These are phyloP conservation scores for Galerina sulciceps DNA, from an alignment of 768 basidiomycete genomes.

Conservation along the genomic window DNA sequence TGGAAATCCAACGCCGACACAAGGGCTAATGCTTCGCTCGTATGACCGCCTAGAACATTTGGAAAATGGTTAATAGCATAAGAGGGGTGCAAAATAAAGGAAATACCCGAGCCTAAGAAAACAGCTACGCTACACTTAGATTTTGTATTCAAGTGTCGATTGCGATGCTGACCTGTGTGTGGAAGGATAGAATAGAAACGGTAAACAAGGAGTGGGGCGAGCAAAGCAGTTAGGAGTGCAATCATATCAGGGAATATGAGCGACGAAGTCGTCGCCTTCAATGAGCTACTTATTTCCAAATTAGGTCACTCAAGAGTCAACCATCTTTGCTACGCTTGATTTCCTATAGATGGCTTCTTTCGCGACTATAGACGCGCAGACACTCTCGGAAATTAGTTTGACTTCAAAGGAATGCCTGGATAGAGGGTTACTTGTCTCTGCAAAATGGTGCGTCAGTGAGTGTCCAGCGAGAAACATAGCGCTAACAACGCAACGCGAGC, in stretches of 20 bases:
- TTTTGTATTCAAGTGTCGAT: constrained; percentile 6
- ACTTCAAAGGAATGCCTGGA: constrained; percentile 77
- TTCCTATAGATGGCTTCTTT: constrained; percentile 27
- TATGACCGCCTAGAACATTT: constrained; percentile 75
- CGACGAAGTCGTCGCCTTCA: not conserved
- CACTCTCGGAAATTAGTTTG: constrained; percentile 54
- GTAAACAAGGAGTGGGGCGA: constrained; percentile 15
- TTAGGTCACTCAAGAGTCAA: too few relatives aligned
- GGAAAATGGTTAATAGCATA: not conserved
- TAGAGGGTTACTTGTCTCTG: constrained; percentile 68
- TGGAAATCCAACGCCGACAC: constrained; percentile 72
- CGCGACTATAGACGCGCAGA: constrained; percentile 44
- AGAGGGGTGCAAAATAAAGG: constrained; percentile 1
- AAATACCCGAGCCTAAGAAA: constrained; percentile 91
- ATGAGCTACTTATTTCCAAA: too few relatives aligned
- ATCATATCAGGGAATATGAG: not conserved
- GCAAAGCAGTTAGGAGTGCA: not conserved
- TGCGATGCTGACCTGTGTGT: not conserved
- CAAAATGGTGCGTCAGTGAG: constrained; percentile 68
- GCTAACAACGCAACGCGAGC: constrained; percentile 5
- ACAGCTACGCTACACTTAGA: constrained; percentile 63
- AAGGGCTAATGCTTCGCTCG: constrained; percentile 81
- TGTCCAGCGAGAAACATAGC: constrained; percentile 7
- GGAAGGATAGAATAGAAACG: constrained; percentile 39
- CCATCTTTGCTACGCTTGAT: too few relatives aligned